Conservation (phyloP, 257 asterid genomes). For the Solanum bulbocastanum region DNA sequence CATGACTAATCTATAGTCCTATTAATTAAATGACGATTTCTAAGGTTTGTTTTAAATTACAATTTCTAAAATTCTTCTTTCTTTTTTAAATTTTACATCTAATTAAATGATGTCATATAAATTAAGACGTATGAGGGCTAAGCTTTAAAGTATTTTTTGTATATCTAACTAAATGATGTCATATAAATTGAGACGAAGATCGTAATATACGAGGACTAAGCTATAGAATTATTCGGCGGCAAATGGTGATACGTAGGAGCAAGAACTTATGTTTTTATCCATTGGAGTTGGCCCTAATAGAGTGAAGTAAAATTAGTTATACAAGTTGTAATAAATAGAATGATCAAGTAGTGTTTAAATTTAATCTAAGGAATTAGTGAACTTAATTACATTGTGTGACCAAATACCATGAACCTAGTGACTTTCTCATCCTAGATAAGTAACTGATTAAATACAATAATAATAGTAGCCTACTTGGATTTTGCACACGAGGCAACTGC, state of each 20-base stretch:
- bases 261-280: neutral
- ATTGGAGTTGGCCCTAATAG: neutral
- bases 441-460: constrained; percentile 6
- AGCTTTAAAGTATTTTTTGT: neutral
- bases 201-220: neutral
- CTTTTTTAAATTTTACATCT: neutral
- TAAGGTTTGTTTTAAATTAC: neutral
- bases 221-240: neutral
- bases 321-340: neutral
- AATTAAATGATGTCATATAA: too few relatives aligned
- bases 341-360: neutral
- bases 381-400: neutral
- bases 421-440: neutral
- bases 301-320: neutral
- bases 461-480: neutral
- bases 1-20: neutral
- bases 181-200: neutral
- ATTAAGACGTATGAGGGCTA: too few relatives aligned
- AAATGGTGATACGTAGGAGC: neutral
- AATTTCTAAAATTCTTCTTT: too few relatives aligned
- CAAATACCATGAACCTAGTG: neutral
- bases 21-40: neutral
- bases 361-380: neutral
- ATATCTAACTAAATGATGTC: neutral
- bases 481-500: constrained; percentile 13